phyloP scores from a whole-genome alignment of 176 grass and related monocot species.

The Otatea glauca region DNA sequence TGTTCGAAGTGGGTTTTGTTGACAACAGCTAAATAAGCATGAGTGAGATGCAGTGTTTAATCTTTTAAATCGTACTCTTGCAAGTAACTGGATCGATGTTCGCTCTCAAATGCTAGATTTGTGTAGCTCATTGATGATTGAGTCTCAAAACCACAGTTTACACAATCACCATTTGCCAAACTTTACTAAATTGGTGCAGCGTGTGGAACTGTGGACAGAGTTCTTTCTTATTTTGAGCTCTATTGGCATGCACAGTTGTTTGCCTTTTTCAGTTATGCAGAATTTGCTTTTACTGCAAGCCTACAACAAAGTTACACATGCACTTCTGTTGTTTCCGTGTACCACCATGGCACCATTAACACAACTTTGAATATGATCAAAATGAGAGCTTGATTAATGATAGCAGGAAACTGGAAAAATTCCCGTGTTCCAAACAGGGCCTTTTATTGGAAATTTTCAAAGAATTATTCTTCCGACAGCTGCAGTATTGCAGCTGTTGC shows the following conservation, averaged over 20 bases:
- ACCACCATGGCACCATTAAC: neutral
- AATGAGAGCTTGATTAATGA: neutral
- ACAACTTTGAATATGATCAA: neutral
- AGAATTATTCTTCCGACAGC: neutral
- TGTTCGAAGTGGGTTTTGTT: neutral
- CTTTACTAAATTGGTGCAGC: conserved; percentile 13
- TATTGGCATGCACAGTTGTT: neutral
- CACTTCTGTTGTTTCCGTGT: neutral
- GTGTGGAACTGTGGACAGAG: neutral
- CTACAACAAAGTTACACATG: neutral
- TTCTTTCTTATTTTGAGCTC: neutral
- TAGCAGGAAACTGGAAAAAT: too few relatives aligned
- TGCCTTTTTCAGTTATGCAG: neutral
- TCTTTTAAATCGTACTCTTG: conserved; percentile 24
- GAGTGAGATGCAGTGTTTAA: neutral
- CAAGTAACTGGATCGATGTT: conserved; percentile 13
- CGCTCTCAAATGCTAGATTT: conserved; percentile 20
- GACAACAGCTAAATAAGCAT: neutral
- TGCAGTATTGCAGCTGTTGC: neutral
- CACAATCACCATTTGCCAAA: neutral
- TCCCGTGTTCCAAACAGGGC: too few relatives aligned
- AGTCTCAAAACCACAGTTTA: conserved; percentile 1
- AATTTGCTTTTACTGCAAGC: neutral
- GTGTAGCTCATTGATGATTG: neutral
- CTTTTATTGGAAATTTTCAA: too few relatives aligned